These are phyloP conservation scores for Populus deltoides DNA, from an alignment of 345 rosid genomes.

Conservation along the genomic window DNA sequence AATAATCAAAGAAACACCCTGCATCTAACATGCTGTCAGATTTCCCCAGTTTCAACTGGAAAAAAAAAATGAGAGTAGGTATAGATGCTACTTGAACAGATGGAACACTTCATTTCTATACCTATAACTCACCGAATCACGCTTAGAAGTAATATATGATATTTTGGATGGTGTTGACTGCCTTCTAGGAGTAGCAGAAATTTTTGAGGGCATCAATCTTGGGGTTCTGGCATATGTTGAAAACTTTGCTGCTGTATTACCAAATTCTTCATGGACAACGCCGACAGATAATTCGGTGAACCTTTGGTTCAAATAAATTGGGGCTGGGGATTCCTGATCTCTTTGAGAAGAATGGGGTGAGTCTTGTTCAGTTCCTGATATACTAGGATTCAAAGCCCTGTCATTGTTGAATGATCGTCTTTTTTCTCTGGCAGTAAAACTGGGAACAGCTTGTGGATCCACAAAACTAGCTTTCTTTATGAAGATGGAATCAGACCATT, in stretches of 20 bases:
- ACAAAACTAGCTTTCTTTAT: conserved; percentile 38
- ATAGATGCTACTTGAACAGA: neutral
- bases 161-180: conserved; percentile 13
- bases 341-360: conserved; percentile 11
- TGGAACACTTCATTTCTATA: neutral
- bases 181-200: conserved; percentile 17
- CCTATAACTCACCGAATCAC: conserved; percentile 17
- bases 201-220: conserved; percentile 26
- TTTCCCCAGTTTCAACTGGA: neutral
- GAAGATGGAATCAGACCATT: conserved; percentile 44
- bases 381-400: conserved; percentile 19
- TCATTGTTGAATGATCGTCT: conserved; percentile 25
- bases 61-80: neutral
- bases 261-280: conserved; percentile 38
- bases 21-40: no score
- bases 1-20: no score
- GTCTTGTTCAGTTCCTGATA: conserved; percentile 19
- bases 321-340: conserved; percentile 5
- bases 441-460: conserved; percentile 38
- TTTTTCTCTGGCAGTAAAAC: conserved; percentile 28
- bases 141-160: conserved; percentile 28
- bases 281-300: neutral
- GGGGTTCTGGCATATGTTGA: conserved; percentile 41
- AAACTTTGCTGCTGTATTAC: conserved; percentile 33
- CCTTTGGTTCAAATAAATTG: conserved; percentile 1